Percentiles rank a stretch among this genome's conserved stretches.
Evolutionary conservation across 192 early-diverging fungal species (phyloP).

Genomic region (Coemansia sp.): DNA sequence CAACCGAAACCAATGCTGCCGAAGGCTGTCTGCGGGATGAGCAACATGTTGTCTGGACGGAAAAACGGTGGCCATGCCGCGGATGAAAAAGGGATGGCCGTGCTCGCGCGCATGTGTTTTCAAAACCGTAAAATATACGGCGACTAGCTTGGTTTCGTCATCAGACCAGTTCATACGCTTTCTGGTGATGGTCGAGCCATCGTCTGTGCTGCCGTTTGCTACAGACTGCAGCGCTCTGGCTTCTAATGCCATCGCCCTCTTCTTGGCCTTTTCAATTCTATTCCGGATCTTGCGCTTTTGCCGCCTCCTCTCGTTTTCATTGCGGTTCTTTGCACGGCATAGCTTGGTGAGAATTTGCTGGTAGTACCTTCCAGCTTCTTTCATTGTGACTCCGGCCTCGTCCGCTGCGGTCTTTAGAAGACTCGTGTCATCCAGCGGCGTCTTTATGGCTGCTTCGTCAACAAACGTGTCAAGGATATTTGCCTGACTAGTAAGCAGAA

Average conservation of each 20-base stretch:
- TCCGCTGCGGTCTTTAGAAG: constrained; percentile 17
- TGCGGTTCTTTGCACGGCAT: neutral
- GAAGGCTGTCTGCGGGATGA: constrained; percentile 16
- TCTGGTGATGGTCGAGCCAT: neutral
- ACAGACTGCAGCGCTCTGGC: neutral
- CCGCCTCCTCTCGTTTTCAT: neutral
- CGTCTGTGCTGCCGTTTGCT: neutral
- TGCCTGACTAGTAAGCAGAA: constrained; percentile 11
- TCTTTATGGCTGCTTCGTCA: neutral
- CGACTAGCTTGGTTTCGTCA: constrained; percentile 11
- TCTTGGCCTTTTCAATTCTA: constrained; percentile 7
- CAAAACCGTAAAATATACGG: constrained; percentile 20
- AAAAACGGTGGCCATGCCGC: constrained; percentile 10
- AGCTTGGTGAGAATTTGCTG: constrained; percentile 13
- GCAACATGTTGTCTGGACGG: constrained; percentile 9
- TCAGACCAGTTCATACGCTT: constrained; percentile 20
- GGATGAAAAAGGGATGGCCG: constrained; percentile 17
- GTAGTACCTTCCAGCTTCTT: constrained; percentile 30
- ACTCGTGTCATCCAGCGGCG: constrained; percentile 21
- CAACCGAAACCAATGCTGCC: constrained; percentile 19
- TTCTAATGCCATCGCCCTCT: neutral
- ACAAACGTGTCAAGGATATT: constrained; percentile 15
- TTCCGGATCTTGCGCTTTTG: neutral
- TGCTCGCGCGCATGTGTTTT: constrained; percentile 27
- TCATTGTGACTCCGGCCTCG: constrained; percentile 19